Evolutionary conservation across 495 filamentous ascomycete genomes (phyloP).

Genomic region (Penicillium ucsense): DNA sequence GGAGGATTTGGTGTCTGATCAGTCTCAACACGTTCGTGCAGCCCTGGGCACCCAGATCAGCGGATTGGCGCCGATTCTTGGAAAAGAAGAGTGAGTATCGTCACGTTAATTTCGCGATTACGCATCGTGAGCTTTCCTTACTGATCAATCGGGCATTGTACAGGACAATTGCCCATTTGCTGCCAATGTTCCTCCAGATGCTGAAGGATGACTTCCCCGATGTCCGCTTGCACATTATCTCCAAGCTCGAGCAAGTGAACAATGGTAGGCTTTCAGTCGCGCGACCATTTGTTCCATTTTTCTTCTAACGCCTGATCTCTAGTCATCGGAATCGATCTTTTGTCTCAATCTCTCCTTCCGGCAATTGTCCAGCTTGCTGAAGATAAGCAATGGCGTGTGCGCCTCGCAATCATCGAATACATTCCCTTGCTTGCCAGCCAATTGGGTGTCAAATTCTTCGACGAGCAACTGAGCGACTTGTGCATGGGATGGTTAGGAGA

Average conservation of each 20-base stretch:
- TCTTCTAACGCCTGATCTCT: slow-evolving; percentile 36
- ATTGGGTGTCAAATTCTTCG: slow-evolving; percentile 94
- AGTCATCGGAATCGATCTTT: slow-evolving; percentile 96
- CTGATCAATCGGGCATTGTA: neutral
- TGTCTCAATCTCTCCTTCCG: slow-evolving; percentile 91
- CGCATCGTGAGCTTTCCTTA: neutral
- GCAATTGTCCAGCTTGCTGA: slow-evolving; percentile 98
- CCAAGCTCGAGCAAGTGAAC: slow-evolving; percentile 94
- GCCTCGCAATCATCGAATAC: slow-evolving; percentile 97
- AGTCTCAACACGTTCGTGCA: slow-evolving; percentile 92
- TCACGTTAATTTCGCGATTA: neutral
- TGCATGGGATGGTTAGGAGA: slow-evolving; percentile 99
- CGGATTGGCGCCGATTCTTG: slow-evolving; percentile 90
- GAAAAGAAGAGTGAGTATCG: slow-evolving; percentile 82
- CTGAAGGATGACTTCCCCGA: slow-evolving; percentile 98
- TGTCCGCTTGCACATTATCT: slow-evolving; percentile 95
- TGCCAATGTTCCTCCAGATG: slow-evolving; percentile 99
- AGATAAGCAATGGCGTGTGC: slow-evolving; percentile 99
- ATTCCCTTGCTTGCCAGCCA: slow-evolving; percentile 94
- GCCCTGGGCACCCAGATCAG: slow-evolving; percentile 95
- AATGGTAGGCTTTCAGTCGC: slow-evolving; percentile 50
- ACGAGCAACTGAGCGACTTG: slow-evolving; percentile 86
- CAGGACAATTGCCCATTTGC: slow-evolving; percentile 89
- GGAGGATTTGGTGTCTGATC: slow-evolving; percentile 91
- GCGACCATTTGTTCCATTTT: slow-evolving; percentile 50